These are phyloP conservation scores for Nemania sp. DNA, from an alignment of 2,329 filamentous ascomycete species.

Conservation along the genomic window DNA sequence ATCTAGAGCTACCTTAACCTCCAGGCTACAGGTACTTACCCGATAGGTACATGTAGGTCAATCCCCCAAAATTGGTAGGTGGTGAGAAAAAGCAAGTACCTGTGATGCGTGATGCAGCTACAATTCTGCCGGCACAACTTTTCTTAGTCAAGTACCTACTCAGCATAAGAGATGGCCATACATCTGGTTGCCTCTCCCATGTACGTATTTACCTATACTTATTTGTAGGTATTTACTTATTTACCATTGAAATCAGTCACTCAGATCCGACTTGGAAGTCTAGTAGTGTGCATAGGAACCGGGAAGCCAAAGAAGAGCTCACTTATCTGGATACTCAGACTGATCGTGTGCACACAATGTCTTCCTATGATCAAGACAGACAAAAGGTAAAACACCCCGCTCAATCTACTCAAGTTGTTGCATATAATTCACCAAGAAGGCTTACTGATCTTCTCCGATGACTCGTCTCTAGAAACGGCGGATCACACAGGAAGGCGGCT, in stretches of 20 bases:
- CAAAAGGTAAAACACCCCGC: slow-evolving; percentile 33
- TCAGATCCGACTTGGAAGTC: too few relatives aligned
- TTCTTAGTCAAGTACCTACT: not conserved
- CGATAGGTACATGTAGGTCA: not conserved
- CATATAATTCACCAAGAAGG: not conserved
- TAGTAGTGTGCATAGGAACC: not conserved
- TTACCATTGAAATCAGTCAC: too few relatives aligned
- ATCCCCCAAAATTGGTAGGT: slow-evolving; percentile 13
- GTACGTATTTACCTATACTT: slow-evolving; percentile 14
- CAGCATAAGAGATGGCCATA: too few relatives aligned
- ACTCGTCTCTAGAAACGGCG: slow-evolving; percentile 54
- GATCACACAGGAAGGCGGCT: slow-evolving; percentile 47
- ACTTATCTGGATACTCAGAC: not conserved
- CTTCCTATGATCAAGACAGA: slow-evolving; percentile 36
- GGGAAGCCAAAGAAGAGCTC: not conserved
- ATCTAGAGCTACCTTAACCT: too few relatives aligned
- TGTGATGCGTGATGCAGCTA: slow-evolving; percentile 37
- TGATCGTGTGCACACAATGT: slow-evolving; percentile 28
- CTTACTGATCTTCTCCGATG: not conserved
- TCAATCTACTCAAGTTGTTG: not conserved
- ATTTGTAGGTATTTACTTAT: not conserved
- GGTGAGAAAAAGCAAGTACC: too few relatives aligned
- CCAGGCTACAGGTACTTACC: too few relatives aligned
- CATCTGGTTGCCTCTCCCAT: not conserved
- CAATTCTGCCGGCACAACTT: slow-evolving; percentile 35